Evolutionary conservation across 345 rosid species (phyloP).

Genomic region (Litchi chinensis): DNA sequence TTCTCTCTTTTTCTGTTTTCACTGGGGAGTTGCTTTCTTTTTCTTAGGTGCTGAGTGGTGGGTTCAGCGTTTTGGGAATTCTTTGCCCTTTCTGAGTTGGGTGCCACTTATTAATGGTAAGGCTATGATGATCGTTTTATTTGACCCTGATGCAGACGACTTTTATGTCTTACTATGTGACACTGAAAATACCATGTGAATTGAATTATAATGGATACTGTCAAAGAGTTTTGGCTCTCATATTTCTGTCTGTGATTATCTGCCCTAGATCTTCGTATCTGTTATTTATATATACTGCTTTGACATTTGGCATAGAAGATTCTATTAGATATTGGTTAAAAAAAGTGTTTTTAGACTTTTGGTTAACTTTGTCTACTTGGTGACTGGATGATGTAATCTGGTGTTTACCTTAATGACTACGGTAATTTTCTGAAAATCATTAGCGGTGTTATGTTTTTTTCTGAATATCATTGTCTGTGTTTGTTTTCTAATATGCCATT

Average conservation of each 20-base stretch:
- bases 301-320: not conserved
- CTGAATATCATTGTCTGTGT: not conserved
- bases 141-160: not conserved
- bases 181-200: not conserved
- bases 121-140: conserved; percentile 13
- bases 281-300: not conserved
- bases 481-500: not conserved
- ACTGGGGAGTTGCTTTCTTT: conserved; percentile 17
- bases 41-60: conserved; percentile 94
- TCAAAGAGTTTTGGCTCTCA: not conserved
- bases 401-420: not conserved
- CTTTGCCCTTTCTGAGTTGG: conserved; percentile 78
- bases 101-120: conserved; percentile 77
- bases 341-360: not conserved
- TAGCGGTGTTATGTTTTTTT: no score
- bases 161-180: not conserved
- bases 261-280: not conserved
- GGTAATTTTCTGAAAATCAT: not conserved
- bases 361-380: not conserved
- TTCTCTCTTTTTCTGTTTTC: conserved; percentile 9
- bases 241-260: not conserved
- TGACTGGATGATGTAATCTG: not conserved
- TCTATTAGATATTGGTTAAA: not conserved
- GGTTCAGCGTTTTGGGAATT: conserved; percentile 64
- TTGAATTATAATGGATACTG: not conserved